Evolutionary conservation across 306 rosid genomes (phyloP).

Genomic region (Sindora glabra): DNA sequence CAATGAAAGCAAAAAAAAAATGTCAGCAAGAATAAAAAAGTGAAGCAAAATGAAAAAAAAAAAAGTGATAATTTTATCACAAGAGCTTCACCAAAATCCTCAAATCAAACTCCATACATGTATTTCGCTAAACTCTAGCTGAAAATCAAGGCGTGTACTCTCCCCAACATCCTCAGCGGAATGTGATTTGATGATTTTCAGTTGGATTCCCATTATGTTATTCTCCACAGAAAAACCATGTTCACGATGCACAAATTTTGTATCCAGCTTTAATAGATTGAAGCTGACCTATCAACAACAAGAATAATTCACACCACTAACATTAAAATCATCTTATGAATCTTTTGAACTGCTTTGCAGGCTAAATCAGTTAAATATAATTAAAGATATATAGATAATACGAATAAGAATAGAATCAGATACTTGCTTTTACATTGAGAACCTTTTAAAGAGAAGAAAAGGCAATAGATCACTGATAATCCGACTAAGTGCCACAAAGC

Average conservation of each 20-base stretch:
- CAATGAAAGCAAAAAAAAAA: slow-evolving; percentile 18
- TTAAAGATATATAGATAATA: slow-evolving; percentile 14
- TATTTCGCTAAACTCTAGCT: slow-evolving; percentile 88
- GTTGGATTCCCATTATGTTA: slow-evolving; percentile 87
- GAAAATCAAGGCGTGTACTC: slow-evolving; percentile 83
- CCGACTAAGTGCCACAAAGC: slow-evolving; percentile 7
- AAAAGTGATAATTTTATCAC: slow-evolving; percentile 6
- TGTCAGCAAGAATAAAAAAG: slow-evolving; percentile 36
- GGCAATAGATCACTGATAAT: too few relatives aligned
- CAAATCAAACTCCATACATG: slow-evolving; percentile 58
- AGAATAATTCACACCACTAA: slow-evolving; percentile 10
- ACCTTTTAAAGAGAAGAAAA: slow-evolving; percentile 1
- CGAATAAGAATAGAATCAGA: slow-evolving; percentile 1
- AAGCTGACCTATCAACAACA: slow-evolving; percentile 66
- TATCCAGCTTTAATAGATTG: slow-evolving; percentile 80
- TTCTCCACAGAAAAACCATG: slow-evolving; percentile 56
- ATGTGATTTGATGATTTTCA: slow-evolving; percentile 64
- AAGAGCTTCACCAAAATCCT: slow-evolving; percentile 20
- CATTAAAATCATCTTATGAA: slow-evolving; percentile 4
- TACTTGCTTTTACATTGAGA: neutral
- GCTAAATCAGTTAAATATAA: slow-evolving; percentile 5
- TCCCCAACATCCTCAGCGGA: slow-evolving; percentile 84
- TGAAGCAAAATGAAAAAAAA: too few relatives aligned
- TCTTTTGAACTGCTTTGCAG: neutral
- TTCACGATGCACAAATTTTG: slow-evolving; percentile 72